Base-by-base conservation (phyloP, 495 filamentous ascomycete genomes). In the Apodospora peruviana region DNA sequence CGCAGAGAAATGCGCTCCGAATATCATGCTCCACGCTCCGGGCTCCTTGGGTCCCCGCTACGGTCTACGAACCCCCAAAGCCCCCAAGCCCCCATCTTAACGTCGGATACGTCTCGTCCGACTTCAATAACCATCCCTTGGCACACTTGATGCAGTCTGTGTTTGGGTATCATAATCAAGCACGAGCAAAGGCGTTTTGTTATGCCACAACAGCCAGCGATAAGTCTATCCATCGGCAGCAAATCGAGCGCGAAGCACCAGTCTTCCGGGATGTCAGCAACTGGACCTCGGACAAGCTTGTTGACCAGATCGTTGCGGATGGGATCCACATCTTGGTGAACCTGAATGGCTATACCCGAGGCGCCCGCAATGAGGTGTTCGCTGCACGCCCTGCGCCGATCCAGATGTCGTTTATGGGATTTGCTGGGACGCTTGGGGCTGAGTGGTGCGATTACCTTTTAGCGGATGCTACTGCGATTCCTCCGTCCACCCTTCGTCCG, bases 371-470 rank as follows among this genome's bases (percentile, higher is more conserved):
- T 54, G 94, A 99, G 62, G 82, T 97, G 16, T 99, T 99, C 66
- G 93, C 93, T 27, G 93, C 94, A 11, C 82, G 93, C 21, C 90
- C 93, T 9, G 90, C 90, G 3, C 93, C 93, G 0, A 91, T 99
- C 42, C 93, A 97, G 56, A 99, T 99, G 93, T 96, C 93, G 0
- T 99, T 99, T 64, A 99, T 99, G 93, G 93, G 93, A 2, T 97
- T 99, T 66, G 93, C 93, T 1, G 93, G 93, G 5, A 96, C 93
- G 2, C 75, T 99, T 8, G 93, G 94, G 10, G 93, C 93, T 22
- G 93, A 97, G 60, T 99, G 93, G 93, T 99, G 93, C 62, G 93
- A 99, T 58, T 99, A 99, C 59, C 81, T 99, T 23, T 78, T 97
- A 23, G 91, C 93, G 3, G 93, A 99, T 58, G 72, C 84, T 38